Conservation (phyloP, 1,284 basidiomycete genomes). For the Grifola frondosa region DNA sequence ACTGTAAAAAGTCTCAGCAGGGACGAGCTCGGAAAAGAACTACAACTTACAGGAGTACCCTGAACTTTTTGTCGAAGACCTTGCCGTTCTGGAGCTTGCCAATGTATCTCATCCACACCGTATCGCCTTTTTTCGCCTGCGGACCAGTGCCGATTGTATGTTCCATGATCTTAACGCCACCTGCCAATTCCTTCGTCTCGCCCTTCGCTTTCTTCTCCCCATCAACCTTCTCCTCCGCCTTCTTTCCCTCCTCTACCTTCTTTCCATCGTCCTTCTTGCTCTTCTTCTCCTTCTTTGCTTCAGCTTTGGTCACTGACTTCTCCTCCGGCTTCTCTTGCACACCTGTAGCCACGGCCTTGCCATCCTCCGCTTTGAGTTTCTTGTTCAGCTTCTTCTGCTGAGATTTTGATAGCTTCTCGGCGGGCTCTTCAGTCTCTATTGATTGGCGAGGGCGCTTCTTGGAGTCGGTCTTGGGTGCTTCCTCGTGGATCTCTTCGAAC, state of each 20-base stretch:
- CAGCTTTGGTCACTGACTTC: conserved; percentile 37
- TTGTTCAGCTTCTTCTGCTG: conserved; percentile 71
- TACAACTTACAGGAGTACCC: conserved; percentile 73
- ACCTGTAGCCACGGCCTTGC: conserved; percentile 50
- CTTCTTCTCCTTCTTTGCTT: conserved; percentile 38
- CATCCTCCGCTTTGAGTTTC: conserved; percentile 69
- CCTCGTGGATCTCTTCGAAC: conserved; percentile 53
- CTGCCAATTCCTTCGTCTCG: conserved; percentile 52
- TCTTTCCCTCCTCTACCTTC: conserved; percentile 31
- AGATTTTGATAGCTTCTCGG: conserved; percentile 46
- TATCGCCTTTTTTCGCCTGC: conserved; percentile 83
- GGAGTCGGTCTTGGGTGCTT: conserved; percentile 20
- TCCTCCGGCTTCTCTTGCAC: conserved; percentile 33
- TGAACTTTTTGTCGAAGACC: conserved; percentile 86
- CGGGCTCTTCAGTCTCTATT: conserved; percentile 39
- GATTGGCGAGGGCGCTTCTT: conserved; percentile 66
- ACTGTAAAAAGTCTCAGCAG: conserved; percentile 42
- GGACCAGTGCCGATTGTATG: conserved; percentile 79
- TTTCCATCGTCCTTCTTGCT: conserved; percentile 45
- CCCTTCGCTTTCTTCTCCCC: conserved; percentile 53
- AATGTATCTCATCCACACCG: conserved; percentile 85
- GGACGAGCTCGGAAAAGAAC: conserved; percentile 8
- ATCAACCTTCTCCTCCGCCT: conserved; percentile 37
- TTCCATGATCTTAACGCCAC: conserved; percentile 82
- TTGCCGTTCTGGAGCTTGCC: conserved; percentile 87